Percentiles rank a stretch among this genome's conserved stretches.
These are phyloP conservation scores for Mycena indigotica DNA, from an alignment of 768 basidiomycete genomes.

Conservation along the genomic window DNA sequence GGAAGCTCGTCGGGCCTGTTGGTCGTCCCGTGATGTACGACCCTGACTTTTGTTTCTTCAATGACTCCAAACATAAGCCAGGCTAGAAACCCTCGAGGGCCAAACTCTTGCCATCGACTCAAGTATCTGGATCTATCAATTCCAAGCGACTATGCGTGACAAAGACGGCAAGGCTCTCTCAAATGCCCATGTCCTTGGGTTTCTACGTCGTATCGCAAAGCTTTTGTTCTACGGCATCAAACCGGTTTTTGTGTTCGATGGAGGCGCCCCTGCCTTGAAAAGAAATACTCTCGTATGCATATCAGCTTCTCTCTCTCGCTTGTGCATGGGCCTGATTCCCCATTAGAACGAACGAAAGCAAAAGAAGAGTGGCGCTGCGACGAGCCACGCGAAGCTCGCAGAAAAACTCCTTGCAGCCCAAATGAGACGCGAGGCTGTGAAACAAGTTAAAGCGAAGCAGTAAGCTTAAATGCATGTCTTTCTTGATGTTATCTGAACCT, in stretches of 20 bases:
- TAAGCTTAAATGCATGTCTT: conserved; percentile 39
- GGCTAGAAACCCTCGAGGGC: conserved; percentile 94
- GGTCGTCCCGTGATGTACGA: conserved; percentile 90
- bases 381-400: conserved; percentile 83
- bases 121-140: conserved; percentile 99
- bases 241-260: conserved; percentile 98
- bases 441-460: conserved; percentile 51
- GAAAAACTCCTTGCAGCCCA: conserved; percentile 93
- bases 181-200: conserved; percentile 93
- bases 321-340: not conserved
- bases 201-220: conserved; percentile 88
- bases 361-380: conserved; percentile 89
- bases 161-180: conserved; percentile 89
- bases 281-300: conserved; percentile 80
- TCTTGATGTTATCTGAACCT: not conserved
- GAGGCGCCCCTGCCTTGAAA: conserved; percentile 91
- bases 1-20: conserved; percentile 90
- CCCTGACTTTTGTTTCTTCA: not conserved
- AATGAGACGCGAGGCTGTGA: conserved; percentile 85
- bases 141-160: conserved; percentile 98
- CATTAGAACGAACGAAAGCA: conserved; percentile 79
- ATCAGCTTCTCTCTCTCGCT: not conserved
- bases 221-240: conserved; percentile 96
- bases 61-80: conserved; percentile 33
- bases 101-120: conserved; percentile 97